Percentiles rank a stretch among this genome's conserved stretches.
Conservation (phyloP, 306 rosid species). For the Vachellia pachyceras region DNA sequence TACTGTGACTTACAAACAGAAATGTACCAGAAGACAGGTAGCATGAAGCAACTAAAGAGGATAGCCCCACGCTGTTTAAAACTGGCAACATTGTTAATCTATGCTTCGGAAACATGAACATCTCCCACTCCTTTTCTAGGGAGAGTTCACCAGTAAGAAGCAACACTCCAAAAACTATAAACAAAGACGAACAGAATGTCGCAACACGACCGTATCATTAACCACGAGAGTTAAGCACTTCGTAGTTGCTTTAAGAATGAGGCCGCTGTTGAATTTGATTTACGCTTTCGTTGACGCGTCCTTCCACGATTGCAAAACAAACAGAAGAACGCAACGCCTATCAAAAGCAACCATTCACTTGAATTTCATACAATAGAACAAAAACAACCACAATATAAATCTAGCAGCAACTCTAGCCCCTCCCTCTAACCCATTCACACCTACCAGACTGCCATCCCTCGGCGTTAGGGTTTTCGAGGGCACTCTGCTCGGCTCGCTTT, state of each 20-base stretch:
- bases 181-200: slow-evolving; percentile 11
- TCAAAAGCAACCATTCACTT: slow-evolving; percentile 57
- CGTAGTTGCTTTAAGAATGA: slow-evolving; percentile 32
- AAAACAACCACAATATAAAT: not conserved
- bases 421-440: not conserved
- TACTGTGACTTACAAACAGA: not conserved
- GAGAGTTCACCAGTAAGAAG: slow-evolving; percentile 84
- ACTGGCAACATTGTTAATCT: slow-evolving; percentile 53
- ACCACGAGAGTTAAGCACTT: slow-evolving; percentile 33
- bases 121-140: slow-evolving; percentile 43
- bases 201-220: slow-evolving; percentile 51
- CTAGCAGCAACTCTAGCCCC: not conserved
- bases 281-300: slow-evolving; percentile 96
- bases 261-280: slow-evolving; percentile 44
- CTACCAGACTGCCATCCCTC: not conserved
- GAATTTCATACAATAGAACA: not conserved
- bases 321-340: slow-evolving; percentile 86
- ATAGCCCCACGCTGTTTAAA: slow-evolving; percentile 73
- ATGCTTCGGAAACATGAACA: slow-evolving; percentile 94
- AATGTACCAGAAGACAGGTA: slow-evolving; percentile 97
- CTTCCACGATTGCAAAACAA: slow-evolving; percentile 50
- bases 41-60: slow-evolving; percentile 47
- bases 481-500: not conserved
- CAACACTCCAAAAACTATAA: slow-evolving; percentile 43
- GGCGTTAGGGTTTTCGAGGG: not conserved